A percentile compares a stretch with the other conserved stretches of the same genome.
Evolutionary conservation across 768 basidiomycete genomes (phyloP).

Genomic region (Chalciporus pseudorubinellus): DNA sequence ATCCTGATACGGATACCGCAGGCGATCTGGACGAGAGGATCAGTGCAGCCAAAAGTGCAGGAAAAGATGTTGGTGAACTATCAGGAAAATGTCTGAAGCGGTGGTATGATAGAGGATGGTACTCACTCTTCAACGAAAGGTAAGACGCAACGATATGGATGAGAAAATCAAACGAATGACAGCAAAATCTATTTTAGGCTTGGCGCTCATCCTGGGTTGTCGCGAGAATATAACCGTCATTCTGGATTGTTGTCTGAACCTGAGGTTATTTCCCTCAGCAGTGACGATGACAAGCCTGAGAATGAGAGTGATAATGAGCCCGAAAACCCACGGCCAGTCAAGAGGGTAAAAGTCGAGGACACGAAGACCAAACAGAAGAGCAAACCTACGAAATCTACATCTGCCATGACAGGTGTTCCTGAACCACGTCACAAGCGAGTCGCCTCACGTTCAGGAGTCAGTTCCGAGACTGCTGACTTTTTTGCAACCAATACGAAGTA

Average conservation of each 20-base stretch:
- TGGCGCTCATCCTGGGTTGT: background rate
- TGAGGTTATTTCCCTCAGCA: background rate
- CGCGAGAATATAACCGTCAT: background rate
- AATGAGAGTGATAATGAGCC: no score
- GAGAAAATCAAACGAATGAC: background rate
- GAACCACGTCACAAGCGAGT: background rate
- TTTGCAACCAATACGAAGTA: background rate
- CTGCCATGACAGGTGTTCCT: background rate
- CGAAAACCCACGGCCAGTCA: no score
- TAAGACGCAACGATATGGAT: background rate
- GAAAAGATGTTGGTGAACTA: background rate
- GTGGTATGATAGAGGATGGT: background rate
- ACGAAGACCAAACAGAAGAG: background rate
- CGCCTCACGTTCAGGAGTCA: background rate
- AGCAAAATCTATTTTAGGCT: background rate
- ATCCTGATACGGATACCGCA: background rate
- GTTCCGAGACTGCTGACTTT: background rate
- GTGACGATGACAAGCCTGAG: background rate
- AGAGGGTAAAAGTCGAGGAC: background rate
- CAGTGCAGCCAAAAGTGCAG: background rate
- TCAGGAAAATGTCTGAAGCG: background rate
- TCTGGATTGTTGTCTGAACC: background rate
- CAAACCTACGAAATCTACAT: background rate
- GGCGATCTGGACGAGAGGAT: constrained; percentile 1
- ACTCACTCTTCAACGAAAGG: background rate